phyloP scores from a whole-genome alignment of 192 early-diverging fungal genomes.

The Gryganskiella cystojenkinii region DNA sequence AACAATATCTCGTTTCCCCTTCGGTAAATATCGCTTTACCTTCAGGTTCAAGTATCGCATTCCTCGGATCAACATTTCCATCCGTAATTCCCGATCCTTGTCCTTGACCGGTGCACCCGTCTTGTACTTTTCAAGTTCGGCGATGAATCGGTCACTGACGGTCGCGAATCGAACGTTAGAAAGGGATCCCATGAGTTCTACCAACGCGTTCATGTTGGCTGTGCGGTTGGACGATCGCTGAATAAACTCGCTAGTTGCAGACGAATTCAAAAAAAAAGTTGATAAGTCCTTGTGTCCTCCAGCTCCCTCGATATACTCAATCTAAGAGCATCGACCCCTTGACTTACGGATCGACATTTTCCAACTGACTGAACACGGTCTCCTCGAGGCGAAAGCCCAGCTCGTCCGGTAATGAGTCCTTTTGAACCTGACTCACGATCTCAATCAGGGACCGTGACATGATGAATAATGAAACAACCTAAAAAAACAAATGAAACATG shows the following conservation, averaged over 20 bases:
- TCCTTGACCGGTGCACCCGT: conserved; percentile 60
- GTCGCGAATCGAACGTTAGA: conserved; percentile 92
- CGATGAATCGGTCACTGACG: conserved; percentile 94
- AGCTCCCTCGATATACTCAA: not conserved
- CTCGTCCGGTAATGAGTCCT: conserved; percentile 79
- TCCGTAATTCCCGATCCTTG: conserved; percentile 78
- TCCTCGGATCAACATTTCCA: conserved; percentile 86
- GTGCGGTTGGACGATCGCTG: conserved; percentile 80
- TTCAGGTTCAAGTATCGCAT: conserved; percentile 94
- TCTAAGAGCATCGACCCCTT: not conserved
- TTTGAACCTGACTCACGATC: conserved; percentile 80
- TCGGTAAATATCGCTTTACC: conserved; percentile 46
- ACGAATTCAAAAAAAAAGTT: not conserved
- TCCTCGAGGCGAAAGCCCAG: conserved; percentile 92
- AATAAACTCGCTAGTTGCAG: conserved; percentile 65
- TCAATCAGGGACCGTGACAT: conserved; percentile 88
- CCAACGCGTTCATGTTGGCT: conserved; percentile 91
- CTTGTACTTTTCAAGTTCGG: conserved; percentile 83
- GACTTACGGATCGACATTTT: conserved; percentile 86
- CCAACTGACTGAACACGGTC: conserved; percentile 91
- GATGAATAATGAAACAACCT: conserved; percentile 84
- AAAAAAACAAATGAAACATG: not conserved
- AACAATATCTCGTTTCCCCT: not conserved
- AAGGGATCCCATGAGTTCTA: conserved; percentile 92
- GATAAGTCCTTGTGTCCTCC: not conserved